Evolutionary conservation across 257 asterid genomes (phyloP).

Genomic region (Petunia secreta): DNA sequence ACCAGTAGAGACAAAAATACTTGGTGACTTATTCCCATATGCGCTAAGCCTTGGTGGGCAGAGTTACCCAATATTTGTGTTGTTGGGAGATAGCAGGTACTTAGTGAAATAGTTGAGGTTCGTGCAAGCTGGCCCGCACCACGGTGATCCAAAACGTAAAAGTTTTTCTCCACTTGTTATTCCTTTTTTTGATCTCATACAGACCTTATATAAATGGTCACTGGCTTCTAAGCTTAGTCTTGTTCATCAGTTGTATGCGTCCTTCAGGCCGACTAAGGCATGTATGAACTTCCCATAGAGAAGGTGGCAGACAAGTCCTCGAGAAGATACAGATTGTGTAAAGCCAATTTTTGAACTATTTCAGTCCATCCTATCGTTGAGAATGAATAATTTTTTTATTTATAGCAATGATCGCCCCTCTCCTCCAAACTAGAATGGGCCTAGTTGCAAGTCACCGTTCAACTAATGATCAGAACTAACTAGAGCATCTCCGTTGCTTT

Average conservation of each 20-base stretch:
- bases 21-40: too few species aligned
- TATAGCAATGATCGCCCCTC: neutral
- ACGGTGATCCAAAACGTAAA: too few species aligned
- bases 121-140: too few species aligned
- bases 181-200: neutral
- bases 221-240: neutral
- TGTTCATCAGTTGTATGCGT: constrained; percentile 11
- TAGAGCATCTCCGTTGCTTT: neutral
- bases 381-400: neutral
- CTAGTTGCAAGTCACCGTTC: neutral
- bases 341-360: neutral
- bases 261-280: neutral
- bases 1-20: too few species aligned
- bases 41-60: too few species aligned
- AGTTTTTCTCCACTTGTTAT: neutral
- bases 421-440: neutral
- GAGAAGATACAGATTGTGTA: constrained; percentile 1
- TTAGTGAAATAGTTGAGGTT: too few species aligned
- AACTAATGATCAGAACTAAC: neutral
- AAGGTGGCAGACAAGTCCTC: neutral
- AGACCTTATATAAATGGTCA: neutral
- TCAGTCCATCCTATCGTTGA: constrained; percentile 16
- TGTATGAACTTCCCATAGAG: neutral
- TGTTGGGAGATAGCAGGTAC: too few species aligned
- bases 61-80: too few species aligned